Evolutionary conservation across 352 stramenopile species (phyloP), one percentile per base, ranked within the genome.

Genomic region (Albugo candida): DNA sequence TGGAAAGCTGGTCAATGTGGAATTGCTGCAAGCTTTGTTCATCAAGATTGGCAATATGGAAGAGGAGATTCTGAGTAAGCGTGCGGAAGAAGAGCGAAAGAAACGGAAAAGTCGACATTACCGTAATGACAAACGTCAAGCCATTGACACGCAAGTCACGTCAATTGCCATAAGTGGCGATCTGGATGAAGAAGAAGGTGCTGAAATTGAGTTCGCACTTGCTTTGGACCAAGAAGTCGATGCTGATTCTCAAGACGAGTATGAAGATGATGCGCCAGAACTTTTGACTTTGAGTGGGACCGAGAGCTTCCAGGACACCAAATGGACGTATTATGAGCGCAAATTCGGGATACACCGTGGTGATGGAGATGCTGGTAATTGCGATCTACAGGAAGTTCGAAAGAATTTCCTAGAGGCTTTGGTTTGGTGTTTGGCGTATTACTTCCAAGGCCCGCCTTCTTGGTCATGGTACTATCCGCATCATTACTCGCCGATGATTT

Each of bases 391-490:
- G 17, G 45, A 75, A 41, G 58, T 92, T 18, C 85, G 85, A 49
- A 75, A 67, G 42, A 55, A 66, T 11, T 92, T 88, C 51, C 62
- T 92, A 46, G 79, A 92, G 47, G 73, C 71, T 6, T 56, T 92
- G 13, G 64, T 83, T 14, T 92, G 79, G 79, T 75, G 61, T 52
- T 51, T 87, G 10, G 56, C 67, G 37, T 92, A 92, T 52, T 92
- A 92, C 44, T 89, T 83, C 47, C 74, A 87, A 57, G 96, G 96
- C 1, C 93, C 89, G 48, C 76, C 80, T 43, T 97, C 83, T 5
- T 99, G 96, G 96, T 88, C 85, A 20, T 99, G 95, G 95, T 99
- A 95, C 58, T 99, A 96, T 59, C 95, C 95, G 3, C 98, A 97
- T 59, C 96, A 99, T 64, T 99, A 99, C 59, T 91, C 94, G 10